Base-by-base conservation (phyloP, 2,329 filamentous ascomycete species). In the Cadophora sp. region DNA sequence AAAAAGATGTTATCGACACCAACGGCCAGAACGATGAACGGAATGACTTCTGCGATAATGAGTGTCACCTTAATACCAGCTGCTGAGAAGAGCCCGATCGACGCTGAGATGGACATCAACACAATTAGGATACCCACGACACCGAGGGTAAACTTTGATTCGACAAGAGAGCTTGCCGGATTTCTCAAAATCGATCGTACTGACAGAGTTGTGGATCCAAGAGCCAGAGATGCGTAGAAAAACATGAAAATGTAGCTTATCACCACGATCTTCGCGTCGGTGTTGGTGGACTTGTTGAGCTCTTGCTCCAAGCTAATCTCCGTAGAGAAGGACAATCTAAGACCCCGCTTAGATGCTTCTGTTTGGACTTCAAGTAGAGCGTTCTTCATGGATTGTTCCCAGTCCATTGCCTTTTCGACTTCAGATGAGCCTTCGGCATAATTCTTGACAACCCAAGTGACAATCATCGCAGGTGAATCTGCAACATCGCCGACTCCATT, bases 201-300 rank as follows among this genome's bases (percentile, higher is more conserved):
- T 0, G 91, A 92, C 66, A 97, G 83, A 6, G 92, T 94, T 0
- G 92, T 96, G 1, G 94, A 97, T 0, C 96, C 96, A 0, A 99
- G 85, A 0, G 96, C 94, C 64, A 99, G 82, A 6, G 95, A 98
- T 4, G 94, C 96, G 77, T 99, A 99, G 70, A 99, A 82, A 80
- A 99, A 99, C 96, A 99, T 99, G 82, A 97, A 93, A 71, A 98
- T 86, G 81, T 99, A 99, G 84, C 95, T 98, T 80, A 99, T 91
- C 64, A 95, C 89, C 27, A 99, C 89, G 75, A 99, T 99, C 79
- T 95, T 97, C 55, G 95, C 97, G 79, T 99, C 96, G 0, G 96
- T 98, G 79, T 99, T 99, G 61, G 94, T 97, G 46, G 94, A 97
- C 81, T 98, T 97, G 83, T 97, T 99, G 67, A 99, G 85, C 77